Conservation (phyloP, 495 filamentous ascomycete species). For the Margaritispora aquatica region DNA sequence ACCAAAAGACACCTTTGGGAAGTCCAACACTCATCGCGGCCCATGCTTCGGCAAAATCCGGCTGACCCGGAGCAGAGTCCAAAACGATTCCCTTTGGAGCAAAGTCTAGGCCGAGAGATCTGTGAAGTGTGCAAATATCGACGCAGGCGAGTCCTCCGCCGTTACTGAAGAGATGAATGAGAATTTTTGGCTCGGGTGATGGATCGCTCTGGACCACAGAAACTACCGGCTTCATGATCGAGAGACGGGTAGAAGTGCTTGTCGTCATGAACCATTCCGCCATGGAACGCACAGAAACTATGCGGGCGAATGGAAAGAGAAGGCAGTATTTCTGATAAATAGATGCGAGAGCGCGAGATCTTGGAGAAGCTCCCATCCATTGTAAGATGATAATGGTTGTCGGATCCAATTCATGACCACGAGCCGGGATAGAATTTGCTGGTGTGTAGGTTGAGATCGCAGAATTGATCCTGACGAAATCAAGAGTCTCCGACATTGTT, state of each 20-base stretch:
- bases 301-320: slow-evolving; percentile 3
- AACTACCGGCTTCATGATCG: background rate
- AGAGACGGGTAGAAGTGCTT: background rate
- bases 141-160: background rate
- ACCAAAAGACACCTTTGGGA: slow-evolving; percentile 3
- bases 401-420: background rate
- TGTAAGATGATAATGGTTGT: slow-evolving; percentile 11
- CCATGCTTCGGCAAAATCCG: background rate
- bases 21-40: slow-evolving; percentile 1
- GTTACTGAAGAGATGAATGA: slow-evolving; percentile 10
- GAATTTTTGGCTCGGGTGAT: background rate
- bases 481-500: background rate
- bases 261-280: slow-evolving; percentile 7
- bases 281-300: slow-evolving; percentile 2
- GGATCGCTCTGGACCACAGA: slow-evolving; percentile 3
- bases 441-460: slow-evolving; percentile 10
- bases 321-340: background rate
- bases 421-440: background rate
- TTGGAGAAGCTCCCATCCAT: slow-evolving; percentile 12
- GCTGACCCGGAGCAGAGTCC: slow-evolving; percentile 4
- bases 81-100: slow-evolving; percentile 1
- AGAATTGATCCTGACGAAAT: slow-evolving; percentile 5
- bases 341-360: slow-evolving; percentile 1
- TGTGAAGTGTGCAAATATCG: background rate
- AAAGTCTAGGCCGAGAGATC: background rate